Evolutionary conservation across 805 yeast genomes (phyloP).

Genomic region (Jamesozyma gamospora): DNA sequence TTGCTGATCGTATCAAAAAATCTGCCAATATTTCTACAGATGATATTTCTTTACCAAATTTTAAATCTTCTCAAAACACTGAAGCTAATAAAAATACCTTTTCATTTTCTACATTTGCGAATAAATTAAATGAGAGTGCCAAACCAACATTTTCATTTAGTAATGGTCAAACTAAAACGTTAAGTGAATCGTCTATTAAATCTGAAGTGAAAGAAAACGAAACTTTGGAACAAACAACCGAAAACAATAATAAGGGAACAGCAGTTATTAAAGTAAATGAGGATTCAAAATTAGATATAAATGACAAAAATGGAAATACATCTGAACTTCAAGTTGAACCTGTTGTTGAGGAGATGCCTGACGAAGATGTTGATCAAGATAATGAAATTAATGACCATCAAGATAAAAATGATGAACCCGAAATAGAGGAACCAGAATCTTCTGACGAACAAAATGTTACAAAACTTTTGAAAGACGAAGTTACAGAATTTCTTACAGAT

Average conservation of each 20-base stretch:
- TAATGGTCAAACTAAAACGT: neutral
- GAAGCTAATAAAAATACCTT: conserved; percentile 7
- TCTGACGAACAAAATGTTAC: neutral
- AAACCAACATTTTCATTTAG: conserved; percentile 2
- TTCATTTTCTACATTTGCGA: conserved; percentile 21
- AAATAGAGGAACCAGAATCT: neutral
- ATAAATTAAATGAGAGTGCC: conserved; percentile 11
- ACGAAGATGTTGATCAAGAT: neutral
- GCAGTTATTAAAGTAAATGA: neutral
- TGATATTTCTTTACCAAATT: conserved; percentile 1
- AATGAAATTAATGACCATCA: neutral
- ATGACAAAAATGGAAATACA: neutral
- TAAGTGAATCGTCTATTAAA: no score
- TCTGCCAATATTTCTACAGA: conserved; percentile 16
- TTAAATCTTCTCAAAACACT: neutral
- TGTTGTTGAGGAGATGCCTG: neutral
- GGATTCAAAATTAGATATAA: no score
- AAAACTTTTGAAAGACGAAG: neutral
- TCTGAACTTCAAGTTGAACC: neutral
- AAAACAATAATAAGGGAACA: neutral
- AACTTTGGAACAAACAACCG: neutral
- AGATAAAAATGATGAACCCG: conserved; percentile 1
- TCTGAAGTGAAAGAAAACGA: neutral
- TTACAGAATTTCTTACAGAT: neutral
- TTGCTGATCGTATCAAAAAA: conserved; percentile 23